Percentiles rank a stretch among this genome's conserved stretches.
Conservation (phyloP, 1,139 yeast species). For the Hanseniaspora sp. region DNA sequence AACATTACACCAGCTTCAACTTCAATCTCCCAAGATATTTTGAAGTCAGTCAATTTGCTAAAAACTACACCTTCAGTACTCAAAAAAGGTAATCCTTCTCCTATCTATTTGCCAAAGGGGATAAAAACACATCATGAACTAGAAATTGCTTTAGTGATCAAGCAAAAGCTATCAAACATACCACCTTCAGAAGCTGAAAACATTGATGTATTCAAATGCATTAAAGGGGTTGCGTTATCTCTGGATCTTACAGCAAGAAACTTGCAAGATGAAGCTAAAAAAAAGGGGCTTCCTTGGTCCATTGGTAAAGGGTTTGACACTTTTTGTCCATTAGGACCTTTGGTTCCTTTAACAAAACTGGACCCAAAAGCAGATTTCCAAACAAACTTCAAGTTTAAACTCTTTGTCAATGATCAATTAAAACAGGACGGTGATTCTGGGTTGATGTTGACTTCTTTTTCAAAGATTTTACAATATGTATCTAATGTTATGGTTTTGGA, state of each 20-base stretch:
- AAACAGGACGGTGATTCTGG: constrained; percentile 71
- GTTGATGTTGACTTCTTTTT: constrained; percentile 82
- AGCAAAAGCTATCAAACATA: constrained; percentile 47
- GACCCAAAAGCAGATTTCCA: constrained; percentile 53
- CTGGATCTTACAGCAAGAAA: constrained; percentile 92
- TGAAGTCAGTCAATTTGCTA: not conserved
- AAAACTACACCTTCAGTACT: constrained; percentile 4
- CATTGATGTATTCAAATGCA: constrained; percentile 40
- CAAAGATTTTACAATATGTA: constrained; percentile 66
- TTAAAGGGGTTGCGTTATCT: constrained; percentile 77
- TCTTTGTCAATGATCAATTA: constrained; percentile 57
- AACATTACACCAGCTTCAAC: not conserved
- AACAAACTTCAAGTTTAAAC: constrained; percentile 34
- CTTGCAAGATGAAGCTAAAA: constrained; percentile 89
- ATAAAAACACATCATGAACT: constrained; percentile 82
- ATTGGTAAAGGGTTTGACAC: constrained; percentile 96
- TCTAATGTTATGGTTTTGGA: constrained; percentile 80
- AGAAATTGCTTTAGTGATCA: constrained; percentile 73
- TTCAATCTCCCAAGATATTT: constrained; percentile 19
- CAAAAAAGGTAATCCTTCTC: constrained; percentile 38
- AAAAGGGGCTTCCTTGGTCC: constrained; percentile 92
- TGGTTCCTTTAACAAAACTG: constrained; percentile 54
- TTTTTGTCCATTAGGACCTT: constrained; percentile 67
- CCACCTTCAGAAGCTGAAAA: constrained; percentile 38
- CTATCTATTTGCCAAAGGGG: constrained; percentile 74